Percentiles rank a stretch among this genome's conserved stretches.
These are phyloP conservation scores for Lepiota brunneoincarnata DNA, from an alignment of 768 basidiomycete genomes.

Conservation along the genomic window DNA sequence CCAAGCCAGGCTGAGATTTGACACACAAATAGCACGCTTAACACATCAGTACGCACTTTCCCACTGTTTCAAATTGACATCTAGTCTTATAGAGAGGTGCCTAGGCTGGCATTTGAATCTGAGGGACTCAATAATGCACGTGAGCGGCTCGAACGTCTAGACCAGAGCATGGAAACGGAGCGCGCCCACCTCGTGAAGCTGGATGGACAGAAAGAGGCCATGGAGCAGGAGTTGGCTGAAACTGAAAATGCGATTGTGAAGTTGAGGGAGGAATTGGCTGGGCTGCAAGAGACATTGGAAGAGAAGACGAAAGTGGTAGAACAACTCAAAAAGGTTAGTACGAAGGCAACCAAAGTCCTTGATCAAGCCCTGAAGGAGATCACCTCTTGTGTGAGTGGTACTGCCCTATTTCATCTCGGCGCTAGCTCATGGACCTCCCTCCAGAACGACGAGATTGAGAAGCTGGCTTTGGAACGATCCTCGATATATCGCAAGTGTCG, in stretches of 20 bases:
- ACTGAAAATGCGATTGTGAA: slow-evolving; percentile 52
- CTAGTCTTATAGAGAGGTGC: not conserved
- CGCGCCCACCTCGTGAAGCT: slow-evolving; percentile 49
- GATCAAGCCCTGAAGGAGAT: slow-evolving; percentile 94
- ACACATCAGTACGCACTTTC: slow-evolving; percentile 68
- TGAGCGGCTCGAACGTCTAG: slow-evolving; percentile 59
- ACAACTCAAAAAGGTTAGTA: slow-evolving; percentile 66
- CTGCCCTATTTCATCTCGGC: not conserved
- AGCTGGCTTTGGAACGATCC: slow-evolving; percentile 80
- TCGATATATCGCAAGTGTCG: slow-evolving; percentile 88
- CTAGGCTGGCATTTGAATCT: slow-evolving; percentile 76
- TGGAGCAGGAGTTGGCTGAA: slow-evolving; percentile 58
- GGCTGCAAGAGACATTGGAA: slow-evolving; percentile 61
- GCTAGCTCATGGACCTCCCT: slow-evolving; percentile 1
- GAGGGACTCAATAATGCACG: slow-evolving; percentile 67
- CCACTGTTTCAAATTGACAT: not conserved
- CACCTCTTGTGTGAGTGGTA: slow-evolving; percentile 56
- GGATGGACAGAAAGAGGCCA: slow-evolving; percentile 49
- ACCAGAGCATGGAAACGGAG: slow-evolving; percentile 51
- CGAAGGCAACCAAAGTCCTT: slow-evolving; percentile 69
- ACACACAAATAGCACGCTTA: slow-evolving; percentile 83
- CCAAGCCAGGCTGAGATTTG: slow-evolving; percentile 77
- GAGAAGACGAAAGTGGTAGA: slow-evolving; percentile 75
- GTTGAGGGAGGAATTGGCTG: slow-evolving; percentile 61
- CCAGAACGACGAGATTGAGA: slow-evolving; percentile 81